A percentile compares a stretch with the other conserved stretches of the same genome.
Conservation (phyloP, 768 basidiomycete genomes). For the Serendipita sp. region DNA sequence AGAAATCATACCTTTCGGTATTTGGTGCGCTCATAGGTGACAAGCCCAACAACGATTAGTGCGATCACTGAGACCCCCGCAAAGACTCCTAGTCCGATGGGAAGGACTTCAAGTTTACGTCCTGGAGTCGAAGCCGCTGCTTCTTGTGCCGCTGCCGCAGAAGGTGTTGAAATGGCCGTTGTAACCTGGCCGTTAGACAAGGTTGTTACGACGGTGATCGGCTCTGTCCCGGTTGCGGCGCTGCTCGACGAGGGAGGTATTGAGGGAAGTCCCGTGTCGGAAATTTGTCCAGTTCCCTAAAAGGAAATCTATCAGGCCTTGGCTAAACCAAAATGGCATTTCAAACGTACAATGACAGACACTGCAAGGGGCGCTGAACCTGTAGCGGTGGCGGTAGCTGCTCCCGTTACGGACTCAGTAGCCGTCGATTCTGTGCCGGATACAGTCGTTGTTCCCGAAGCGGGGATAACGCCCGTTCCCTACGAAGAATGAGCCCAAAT, state of each 20-base stretch:
- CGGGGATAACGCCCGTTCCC: constrained; percentile 6
- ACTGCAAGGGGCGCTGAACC: not conserved
- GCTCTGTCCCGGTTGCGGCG: not conserved
- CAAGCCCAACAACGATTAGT: constrained; percentile 62
- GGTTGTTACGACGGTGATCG: not conserved
- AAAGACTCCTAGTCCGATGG: constrained; percentile 70
- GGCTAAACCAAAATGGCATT: not conserved
- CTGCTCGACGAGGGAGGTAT: not conserved
- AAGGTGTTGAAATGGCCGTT: not conserved
- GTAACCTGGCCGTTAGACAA: not conserved
- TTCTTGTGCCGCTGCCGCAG: constrained; percentile 14
- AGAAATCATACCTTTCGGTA: constrained; percentile 52
- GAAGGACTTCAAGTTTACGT: constrained; percentile 54
- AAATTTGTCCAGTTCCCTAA: not conserved
- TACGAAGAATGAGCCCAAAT: not conserved
- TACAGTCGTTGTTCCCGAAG: not conserved
- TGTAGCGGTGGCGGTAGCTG: not conserved
- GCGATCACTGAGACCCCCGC: constrained; percentile 75
- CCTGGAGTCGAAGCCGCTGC: constrained; percentile 50
- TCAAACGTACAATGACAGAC: not conserved
- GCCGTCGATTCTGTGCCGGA: not conserved
- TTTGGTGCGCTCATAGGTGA: constrained; percentile 75
- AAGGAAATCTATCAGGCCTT: not conserved
- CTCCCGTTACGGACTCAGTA: not conserved
- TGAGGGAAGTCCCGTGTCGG: not conserved